A percentile compares a stretch with the other conserved stretches of the same genome.
Conservation (phyloP, 176 grass and related monocot species). For the Thalia dealbata region DNA sequence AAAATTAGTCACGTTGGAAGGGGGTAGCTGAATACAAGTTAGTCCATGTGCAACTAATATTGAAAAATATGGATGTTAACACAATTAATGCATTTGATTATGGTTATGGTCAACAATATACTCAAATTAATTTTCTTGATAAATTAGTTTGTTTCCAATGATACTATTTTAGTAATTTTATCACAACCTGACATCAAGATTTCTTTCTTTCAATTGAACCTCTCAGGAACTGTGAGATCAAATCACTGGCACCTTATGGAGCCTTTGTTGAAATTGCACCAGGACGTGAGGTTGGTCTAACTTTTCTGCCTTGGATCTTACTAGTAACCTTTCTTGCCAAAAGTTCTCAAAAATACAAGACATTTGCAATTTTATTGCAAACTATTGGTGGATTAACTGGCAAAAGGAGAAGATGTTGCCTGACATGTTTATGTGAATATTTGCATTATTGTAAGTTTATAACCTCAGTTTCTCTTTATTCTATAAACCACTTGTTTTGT, state of each 20-base stretch:
- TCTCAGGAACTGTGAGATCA: slow-evolving; percentile 76
- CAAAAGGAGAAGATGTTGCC: too few relatives aligned
- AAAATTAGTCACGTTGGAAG: too few relatives aligned
- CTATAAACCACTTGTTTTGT: background rate
- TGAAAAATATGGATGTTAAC: too few relatives aligned
- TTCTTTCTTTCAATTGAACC: slow-evolving; percentile 21
- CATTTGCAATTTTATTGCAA: background rate
- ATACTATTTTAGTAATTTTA: background rate
- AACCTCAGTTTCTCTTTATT: background rate
- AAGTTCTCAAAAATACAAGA: background rate
- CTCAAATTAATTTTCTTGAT: too few relatives aligned
- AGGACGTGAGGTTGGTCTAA: slow-evolving; percentile 57
- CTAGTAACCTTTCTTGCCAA: background rate
- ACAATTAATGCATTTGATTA: too few relatives aligned
- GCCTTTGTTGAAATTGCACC: slow-evolving; percentile 98
- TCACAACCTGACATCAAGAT: background rate
- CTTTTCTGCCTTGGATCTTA: slow-evolving; percentile 15
- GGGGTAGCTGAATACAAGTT: too few relatives aligned
- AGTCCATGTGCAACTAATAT: too few relatives aligned
- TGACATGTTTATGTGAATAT: background rate
- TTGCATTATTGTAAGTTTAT: background rate
- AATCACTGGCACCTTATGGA: slow-evolving; percentile 76
- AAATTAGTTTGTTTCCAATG: background rate
- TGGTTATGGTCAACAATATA: too few relatives aligned
- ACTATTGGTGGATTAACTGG: too few relatives aligned